Conservation (phyloP, 495 filamentous ascomycete genomes). For the Oidiodendron maius region DNA sequence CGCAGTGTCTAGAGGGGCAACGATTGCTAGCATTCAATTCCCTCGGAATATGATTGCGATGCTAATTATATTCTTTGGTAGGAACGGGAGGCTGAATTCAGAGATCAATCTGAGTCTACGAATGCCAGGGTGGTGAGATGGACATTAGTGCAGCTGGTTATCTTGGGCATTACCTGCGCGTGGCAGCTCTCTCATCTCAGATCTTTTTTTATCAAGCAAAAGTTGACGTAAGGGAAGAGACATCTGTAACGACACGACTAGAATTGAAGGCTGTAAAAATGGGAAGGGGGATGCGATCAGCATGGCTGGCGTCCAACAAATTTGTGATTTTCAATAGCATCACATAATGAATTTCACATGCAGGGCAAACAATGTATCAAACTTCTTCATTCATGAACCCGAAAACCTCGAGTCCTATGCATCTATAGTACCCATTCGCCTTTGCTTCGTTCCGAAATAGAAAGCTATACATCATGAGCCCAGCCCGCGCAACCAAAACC, state of each 20-base stretch:
- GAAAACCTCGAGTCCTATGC: slow-evolving; percentile 17
- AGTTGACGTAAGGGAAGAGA: slow-evolving; percentile 61
- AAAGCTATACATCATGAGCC: slow-evolving; percentile 20
- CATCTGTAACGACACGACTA: not conserved
- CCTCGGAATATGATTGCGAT: too few relatives aligned
- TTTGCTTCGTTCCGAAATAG: slow-evolving; percentile 21
- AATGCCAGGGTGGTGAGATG: slow-evolving; percentile 91
- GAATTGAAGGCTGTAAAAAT: slow-evolving; percentile 1
- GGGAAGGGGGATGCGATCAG: not conserved
- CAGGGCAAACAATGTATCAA: not conserved
- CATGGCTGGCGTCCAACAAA: slow-evolving; percentile 2
- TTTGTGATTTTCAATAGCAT: not conserved
- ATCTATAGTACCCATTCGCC: slow-evolving; percentile 24
- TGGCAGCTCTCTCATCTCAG: slow-evolving; percentile 96
- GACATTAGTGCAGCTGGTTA: slow-evolving; percentile 76
- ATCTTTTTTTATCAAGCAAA: slow-evolving; percentile 99
- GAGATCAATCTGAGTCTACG: slow-evolving; percentile 91
- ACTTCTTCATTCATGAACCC: slow-evolving; percentile 18
- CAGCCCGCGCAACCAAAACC: slow-evolving; percentile 17
- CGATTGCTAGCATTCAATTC: too few relatives aligned
- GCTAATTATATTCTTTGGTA: slow-evolving; percentile 27
- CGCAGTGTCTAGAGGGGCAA: not conserved
- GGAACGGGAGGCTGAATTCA: slow-evolving; percentile 97
- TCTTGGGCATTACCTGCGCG: slow-evolving; percentile 88
- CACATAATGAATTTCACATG: slow-evolving; percentile 16